A percentile compares a stretch with the other conserved stretches of the same genome.
Evolutionary conservation across 140 eudicot species (phyloP).

Genomic region (Oenanthe javanica): DNA sequence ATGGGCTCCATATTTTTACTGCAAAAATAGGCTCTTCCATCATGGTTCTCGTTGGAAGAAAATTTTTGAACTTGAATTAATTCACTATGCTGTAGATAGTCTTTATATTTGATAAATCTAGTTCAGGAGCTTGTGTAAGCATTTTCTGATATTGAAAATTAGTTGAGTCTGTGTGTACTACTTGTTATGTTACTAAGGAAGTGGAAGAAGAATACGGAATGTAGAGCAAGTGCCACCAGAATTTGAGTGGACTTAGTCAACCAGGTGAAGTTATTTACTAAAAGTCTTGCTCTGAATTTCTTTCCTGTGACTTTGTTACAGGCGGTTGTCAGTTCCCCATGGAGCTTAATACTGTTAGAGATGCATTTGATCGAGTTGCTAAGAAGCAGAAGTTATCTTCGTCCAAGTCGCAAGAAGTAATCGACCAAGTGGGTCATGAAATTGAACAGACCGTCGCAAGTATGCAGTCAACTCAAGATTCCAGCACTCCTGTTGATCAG

Average conservation of each 20-base stretch:
- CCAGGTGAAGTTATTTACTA: background rate
- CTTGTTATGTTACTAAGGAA: background rate
- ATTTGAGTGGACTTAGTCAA: background rate
- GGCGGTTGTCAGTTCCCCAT: constrained; percentile 19
- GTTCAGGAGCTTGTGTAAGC: background rate
- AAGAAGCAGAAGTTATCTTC: constrained; percentile 49
- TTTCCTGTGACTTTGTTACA: background rate
- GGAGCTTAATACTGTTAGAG: constrained; percentile 47
- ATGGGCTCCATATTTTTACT: too few relatives aligned
- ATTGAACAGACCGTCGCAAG: constrained; percentile 38
- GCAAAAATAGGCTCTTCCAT: background rate
- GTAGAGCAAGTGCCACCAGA: background rate
- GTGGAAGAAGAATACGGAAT: background rate
- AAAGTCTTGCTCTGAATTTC: background rate
- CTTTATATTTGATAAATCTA: background rate
- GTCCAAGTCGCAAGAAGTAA: constrained; percentile 34
- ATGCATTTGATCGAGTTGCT: constrained; percentile 47
- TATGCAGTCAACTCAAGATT: constrained; percentile 26
- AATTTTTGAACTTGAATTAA: background rate
- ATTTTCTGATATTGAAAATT: background rate
- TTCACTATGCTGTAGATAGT: background rate
- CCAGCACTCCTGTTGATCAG: constrained; percentile 26
- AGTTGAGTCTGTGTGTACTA: background rate
- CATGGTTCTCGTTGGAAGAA: background rate
- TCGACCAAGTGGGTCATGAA: constrained; percentile 36